phyloP scores from a whole-genome alignment of 129 eudicot species.

The carrot (Daucus carota) region DH1_v3.0 NC_030383.2:38373001-38373500 shows the following conservation, averaged over 20 bases:
- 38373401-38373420: slow-evolving; percentile 79
- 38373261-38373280: neutral
- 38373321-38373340: neutral
- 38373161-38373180: slow-evolving; percentile 89
- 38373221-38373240: slow-evolving; percentile 88
- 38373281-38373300: neutral
- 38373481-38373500: slow-evolving; percentile 91
- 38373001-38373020: neutral
- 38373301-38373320: neutral
- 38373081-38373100: too few species aligned
- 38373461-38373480: slow-evolving; percentile 97
- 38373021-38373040: too few species aligned
- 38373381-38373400: slow-evolving; percentile 85
- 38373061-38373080: neutral
- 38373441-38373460: slow-evolving; percentile 98
- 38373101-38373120: slow-evolving; percentile 2
- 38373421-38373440: slow-evolving; percentile 98
- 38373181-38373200: slow-evolving; percentile 93
- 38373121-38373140: neutral
- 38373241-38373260: slow-evolving; percentile 73
- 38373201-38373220: slow-evolving; percentile 80
- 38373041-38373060: neutral
- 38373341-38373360: neutral
- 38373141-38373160: slow-evolving; percentile 42
- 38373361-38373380: slow-evolving; percentile 32